These are phyloP conservation scores for Diaporthe humulicola DNA, from an alignment of 2,329 filamentous ascomycete species.

Conservation along the genomic window DNA sequence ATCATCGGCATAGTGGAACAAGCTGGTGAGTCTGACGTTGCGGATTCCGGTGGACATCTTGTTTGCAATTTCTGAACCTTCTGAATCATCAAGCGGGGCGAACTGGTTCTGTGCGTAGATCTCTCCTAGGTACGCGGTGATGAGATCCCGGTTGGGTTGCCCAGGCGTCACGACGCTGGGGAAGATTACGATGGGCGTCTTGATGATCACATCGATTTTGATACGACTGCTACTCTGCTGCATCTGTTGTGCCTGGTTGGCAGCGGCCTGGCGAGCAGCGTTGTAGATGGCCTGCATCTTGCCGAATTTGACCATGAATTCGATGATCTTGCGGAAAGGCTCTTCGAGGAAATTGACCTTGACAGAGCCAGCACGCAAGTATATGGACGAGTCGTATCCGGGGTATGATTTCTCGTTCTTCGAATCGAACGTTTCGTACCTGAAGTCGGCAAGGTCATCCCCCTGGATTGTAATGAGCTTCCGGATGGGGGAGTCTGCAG, in stretches of 20 bases:
- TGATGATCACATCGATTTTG: conserved; percentile 93
- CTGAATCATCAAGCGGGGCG: conserved; percentile 82
- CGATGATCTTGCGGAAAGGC: conserved; percentile 97
- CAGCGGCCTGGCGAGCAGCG: conserved; percentile 92
- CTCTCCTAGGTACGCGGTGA: conserved; percentile 95
- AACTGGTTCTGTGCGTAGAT: conserved; percentile 98
- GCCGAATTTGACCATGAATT: conserved; percentile 98
- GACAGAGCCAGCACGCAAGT: conserved; percentile 90
- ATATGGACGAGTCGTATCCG: conserved; percentile 94
- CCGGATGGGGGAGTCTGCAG: conserved; percentile 83
- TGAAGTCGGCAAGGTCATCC: conserved; percentile 94
- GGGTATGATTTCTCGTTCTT: conserved; percentile 80
- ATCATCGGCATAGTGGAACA: conserved; percentile 83
- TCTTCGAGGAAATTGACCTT: conserved; percentile 98
- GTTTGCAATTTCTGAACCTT: conserved; percentile 82
- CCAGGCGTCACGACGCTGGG: conserved; percentile 82
- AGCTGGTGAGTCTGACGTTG: conserved; percentile 90
- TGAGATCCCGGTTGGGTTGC: conserved; percentile 79
- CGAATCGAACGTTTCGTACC: conserved; percentile 94
- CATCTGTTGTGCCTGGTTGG: conserved; percentile 92
- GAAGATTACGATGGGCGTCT: conserved; percentile 96
- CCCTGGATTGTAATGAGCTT: conserved; percentile 95
- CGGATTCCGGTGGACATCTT: conserved; percentile 91
- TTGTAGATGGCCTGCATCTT: conserved; percentile 99
- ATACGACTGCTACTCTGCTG: conserved; percentile 92